Evolutionary conservation across 345 rosid genomes (phyloP), one percentile per base, ranked within the genome.

Genomic region (Pistacia atlantica): DNA sequence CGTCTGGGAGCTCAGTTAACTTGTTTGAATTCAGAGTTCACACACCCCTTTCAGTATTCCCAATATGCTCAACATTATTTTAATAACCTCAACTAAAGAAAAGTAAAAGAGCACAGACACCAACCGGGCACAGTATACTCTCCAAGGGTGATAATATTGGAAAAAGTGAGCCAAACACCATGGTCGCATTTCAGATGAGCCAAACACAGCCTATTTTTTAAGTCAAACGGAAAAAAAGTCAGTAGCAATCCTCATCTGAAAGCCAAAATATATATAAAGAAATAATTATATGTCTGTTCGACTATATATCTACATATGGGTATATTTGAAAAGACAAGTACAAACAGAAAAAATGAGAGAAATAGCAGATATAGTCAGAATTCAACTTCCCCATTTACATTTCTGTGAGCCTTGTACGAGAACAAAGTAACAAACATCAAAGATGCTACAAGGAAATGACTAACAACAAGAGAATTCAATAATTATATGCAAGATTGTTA

Each of bases 171-270:
- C 99, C 99, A 95, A 13, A 93, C 93, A 67, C 99, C 98, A 45
- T 93, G 99, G 78, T 95, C 97, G 7, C 99, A 95, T 83, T 95
- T 93, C 71, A 95, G 89, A 89, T 93, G 98, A 38, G 97, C 99
- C 92, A 95, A 22, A 85, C 65, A 95, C 98, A 80, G 97, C 98
- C 99, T 93, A 75, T 17, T 72, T 78, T 74, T 8, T 8, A 63
- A 75, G 38, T 74, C 28, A 61, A 82, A 76, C 20, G 46, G 59
- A 12, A 18, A n/a, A n/a, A 58, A 62, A 66, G 71, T 83, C 69
- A 77, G 74, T 60, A 67, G 58, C 65, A 71, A 76, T 56, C 70
- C 70, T 71, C 71, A 65, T 49, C 28, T 22, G 20, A 70, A 71
- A 42, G 37, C 64, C 9, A 69, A 25, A 25, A 13, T 37, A n/a